Percentiles rank a stretch among this genome's conserved stretches.
Evolutionary conservation across 139 green algal genomes (phyloP).

Genomic region (Chlorella sorokiniana): DNA sequence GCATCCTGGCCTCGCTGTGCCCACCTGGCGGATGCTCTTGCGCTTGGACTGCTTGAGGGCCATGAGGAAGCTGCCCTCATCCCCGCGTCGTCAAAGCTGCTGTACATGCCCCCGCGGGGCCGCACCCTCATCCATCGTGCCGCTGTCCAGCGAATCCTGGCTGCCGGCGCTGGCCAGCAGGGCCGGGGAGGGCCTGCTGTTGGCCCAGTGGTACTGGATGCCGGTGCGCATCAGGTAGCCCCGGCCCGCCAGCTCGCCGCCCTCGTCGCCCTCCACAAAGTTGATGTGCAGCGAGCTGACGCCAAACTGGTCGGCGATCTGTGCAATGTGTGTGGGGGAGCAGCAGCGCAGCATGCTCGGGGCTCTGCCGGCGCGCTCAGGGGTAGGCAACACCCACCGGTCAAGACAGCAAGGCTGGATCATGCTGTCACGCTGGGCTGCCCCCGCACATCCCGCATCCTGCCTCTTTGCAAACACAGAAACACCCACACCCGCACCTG

Average conservation of each 20-base stretch:
- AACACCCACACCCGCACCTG: neutral
- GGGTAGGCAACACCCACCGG: neutral
- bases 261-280: constrained; percentile 80
- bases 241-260: constrained; percentile 47
- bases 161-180: constrained; percentile 4
- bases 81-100: constrained; percentile 26
- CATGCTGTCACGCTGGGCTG: neutral
- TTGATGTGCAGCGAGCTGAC: constrained; percentile 84
- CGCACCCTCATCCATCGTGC: neutral
- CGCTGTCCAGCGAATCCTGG: neutral
- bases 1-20: neutral
- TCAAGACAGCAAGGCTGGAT: neutral
- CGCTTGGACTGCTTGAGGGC: constrained; percentile 84
- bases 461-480: neutral
- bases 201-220: constrained; percentile 51
- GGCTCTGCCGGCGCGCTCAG: neutral
- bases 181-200: neutral
- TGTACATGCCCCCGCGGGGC: constrained; percentile 17
- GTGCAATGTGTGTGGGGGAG: neutral
- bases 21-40: constrained; percentile 89
- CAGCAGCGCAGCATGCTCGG: neutral
- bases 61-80: constrained; percentile 50
- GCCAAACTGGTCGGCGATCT: constrained; percentile 53
- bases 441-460: too few relatives aligned
- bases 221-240: constrained; percentile 76